Percentiles rank a stretch among this genome's conserved stretches.
These are phyloP conservation scores for Hypoxylon sp. DNA, from an alignment of 2,329 filamentous ascomycete species.

Conservation along the genomic window DNA sequence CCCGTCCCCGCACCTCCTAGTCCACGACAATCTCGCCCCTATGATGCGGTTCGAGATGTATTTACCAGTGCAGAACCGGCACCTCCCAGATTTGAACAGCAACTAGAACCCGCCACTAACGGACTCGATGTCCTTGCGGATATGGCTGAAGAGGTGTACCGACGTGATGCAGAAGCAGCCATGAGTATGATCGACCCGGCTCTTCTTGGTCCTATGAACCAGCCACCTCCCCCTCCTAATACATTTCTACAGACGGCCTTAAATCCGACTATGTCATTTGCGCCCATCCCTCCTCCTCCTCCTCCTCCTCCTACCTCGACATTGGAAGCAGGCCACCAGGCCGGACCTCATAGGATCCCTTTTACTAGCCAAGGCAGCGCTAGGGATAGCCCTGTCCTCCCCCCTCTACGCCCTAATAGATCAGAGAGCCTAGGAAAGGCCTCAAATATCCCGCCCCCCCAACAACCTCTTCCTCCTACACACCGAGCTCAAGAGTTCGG, in stretches of 20 bases:
- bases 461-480: constrained; percentile 32
- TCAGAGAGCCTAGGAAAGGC: constrained; percentile 46
- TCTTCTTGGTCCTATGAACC: constrained; percentile 45
- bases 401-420: constrained; percentile 55
- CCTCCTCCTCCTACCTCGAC: constrained; percentile 50
- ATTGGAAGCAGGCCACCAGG: constrained; percentile 42
- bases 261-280: constrained; percentile 53
- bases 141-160: constrained; percentile 47
- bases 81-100: constrained; percentile 42
- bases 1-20: constrained; percentile 33
- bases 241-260: constrained; percentile 58
- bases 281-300: no score
- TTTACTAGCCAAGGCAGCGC: constrained; percentile 53
- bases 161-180: constrained; percentile 31
- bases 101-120: constrained; percentile 46
- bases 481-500: constrained; percentile 51
- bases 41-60: constrained; percentile 63
- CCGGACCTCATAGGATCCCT: constrained; percentile 51
- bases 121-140: constrained; percentile 55
- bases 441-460: constrained; percentile 45
- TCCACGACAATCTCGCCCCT: constrained; percentile 56
- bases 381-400: constrained; percentile 56
- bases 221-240: constrained; percentile 47
- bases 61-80: constrained; percentile 56
- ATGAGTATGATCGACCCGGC: constrained; percentile 52